These are phyloP conservation scores for Peronospora farinosa DNA, from an alignment of 352 stramenopile species.

Conservation along the genomic window DNA sequence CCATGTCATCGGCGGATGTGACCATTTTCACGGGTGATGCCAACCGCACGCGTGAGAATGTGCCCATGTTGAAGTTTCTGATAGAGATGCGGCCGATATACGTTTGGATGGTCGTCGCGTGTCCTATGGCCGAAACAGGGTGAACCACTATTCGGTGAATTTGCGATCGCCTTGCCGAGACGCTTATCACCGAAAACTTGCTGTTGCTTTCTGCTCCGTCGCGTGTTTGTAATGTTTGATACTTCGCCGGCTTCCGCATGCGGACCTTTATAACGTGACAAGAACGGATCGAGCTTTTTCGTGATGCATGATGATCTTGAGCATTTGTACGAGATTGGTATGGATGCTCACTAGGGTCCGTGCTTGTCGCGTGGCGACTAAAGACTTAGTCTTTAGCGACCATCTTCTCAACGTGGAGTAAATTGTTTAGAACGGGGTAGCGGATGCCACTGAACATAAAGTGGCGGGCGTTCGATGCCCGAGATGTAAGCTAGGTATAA, in stretches of 20 bases:
- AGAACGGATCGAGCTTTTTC: neutral
- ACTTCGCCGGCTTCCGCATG: constrained; percentile 31
- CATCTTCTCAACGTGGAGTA: too few species aligned
- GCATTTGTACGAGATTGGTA: too few species aligned
- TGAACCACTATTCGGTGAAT: constrained; percentile 65
- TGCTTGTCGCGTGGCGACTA: too few species aligned
- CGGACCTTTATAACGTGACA: constrained; percentile 34
- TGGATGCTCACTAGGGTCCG: too few species aligned
- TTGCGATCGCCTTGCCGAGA: constrained; percentile 44
- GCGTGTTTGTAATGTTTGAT: constrained; percentile 66
- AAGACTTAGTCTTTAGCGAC: too few species aligned
- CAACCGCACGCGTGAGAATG: constrained; percentile 42
- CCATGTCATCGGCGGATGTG: constrained; percentile 44
- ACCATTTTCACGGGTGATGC: constrained; percentile 59
- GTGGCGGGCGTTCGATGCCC: too few species aligned
- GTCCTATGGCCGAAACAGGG: constrained; percentile 41
- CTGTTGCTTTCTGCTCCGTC: constrained; percentile 40
- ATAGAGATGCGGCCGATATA: constrained; percentile 46
- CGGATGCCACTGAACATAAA: too few species aligned
- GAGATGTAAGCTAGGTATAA: too few species aligned
- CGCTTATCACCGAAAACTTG: constrained; percentile 28
- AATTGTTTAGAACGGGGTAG: too few species aligned
- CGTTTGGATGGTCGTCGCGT: constrained; percentile 34
- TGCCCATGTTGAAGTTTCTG: constrained; percentile 40
- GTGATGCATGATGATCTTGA: neutral